Evolutionary conservation across 2,329 filamentous ascomycete genomes (phyloP), one percentile per base, ranked within the genome.

Genomic region (Berkeleyomyces rouxiae): DNA sequence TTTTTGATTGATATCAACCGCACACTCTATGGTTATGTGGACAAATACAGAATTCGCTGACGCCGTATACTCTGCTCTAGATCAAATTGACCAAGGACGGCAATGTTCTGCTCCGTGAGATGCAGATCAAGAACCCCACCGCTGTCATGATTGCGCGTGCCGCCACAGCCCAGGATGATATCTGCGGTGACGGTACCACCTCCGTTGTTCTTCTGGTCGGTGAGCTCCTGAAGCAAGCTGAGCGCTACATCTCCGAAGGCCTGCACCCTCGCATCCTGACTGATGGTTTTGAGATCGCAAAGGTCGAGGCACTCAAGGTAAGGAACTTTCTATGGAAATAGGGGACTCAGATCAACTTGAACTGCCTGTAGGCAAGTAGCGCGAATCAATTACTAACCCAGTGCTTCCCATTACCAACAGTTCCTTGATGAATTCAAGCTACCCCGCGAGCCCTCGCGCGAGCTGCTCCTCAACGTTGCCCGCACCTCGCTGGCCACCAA

Each of bases 21-120:
- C 23, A 23, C 31, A 23, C 40, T 57, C 31, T 11, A 31, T 61
- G 23, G 23, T 53, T 58, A 60, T 58, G 39, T 63, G 66, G 69
- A 65, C 70, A 67, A 57, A 31, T 58, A 37, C 67, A 39, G 66
- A 72, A 46, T 33, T 43, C 40, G 49, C 61, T 62, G 62, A 64
- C 33, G 36, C 31, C 44, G 23, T 16, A 40, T 53, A 6, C 31
- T 31, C 10, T 11, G n/a, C 36, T 61, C 31, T 69, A 93, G 84
- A 99, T 99, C 78, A 99, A 99, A 78, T 82, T 99, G 73, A 99
- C 93, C 69, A 99, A 99, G 76, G 93, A 99, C 77, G 93, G 93
- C 72, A 96, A 95, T 71, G 92, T 97, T 65, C 79, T 86, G 36
- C 75, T 86, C 67, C 78, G 84, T 70, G 84, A 87, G 74, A 86